phyloP scores from a whole-genome alignment of 441 rosid species.

The Syzygium malaccense region DNA sequence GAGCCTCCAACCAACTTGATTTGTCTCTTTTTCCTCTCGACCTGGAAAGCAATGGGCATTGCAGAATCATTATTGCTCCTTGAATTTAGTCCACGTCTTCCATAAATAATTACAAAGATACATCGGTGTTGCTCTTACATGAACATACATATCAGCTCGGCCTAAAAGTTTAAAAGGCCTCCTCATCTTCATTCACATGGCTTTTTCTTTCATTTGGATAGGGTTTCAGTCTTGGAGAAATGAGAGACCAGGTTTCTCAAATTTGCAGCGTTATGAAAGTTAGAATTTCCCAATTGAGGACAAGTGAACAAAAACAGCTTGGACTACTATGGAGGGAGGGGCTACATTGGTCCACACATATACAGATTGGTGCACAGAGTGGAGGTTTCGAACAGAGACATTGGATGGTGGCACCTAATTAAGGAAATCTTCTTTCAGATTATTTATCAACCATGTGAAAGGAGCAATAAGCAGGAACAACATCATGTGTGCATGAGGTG shows the following conservation, averaged over 20 bases:
- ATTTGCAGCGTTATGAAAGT: not conserved
- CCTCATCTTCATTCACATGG: not conserved
- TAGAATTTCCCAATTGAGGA: not conserved
- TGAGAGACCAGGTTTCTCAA: not conserved
- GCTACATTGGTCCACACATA: not conserved
- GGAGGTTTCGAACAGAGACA: conserved; percentile 29
- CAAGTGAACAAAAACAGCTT: not conserved
- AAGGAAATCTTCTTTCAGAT: conserved; percentile 48
- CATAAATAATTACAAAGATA: not conserved
- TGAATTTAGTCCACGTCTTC: not conserved
- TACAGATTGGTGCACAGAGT: conserved; percentile 6
- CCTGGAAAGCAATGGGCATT: not conserved
- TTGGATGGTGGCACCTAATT: conserved; percentile 52
- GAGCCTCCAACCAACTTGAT: not conserved
- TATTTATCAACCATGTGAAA: conserved; percentile 31
- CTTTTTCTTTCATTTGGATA: not conserved
- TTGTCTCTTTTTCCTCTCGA: not conserved
- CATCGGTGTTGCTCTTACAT: not conserved
- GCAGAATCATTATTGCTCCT: not conserved
- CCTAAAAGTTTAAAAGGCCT: not conserved
- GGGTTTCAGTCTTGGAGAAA: not conserved
- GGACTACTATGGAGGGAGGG: not conserved
- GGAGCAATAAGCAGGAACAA: conserved; percentile 30
- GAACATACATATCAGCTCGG: not conserved
- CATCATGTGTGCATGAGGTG: conserved; percentile 17